Percentiles rank a stretch among this genome's conserved stretches.
Conservation (phyloP, 2,329 filamentous ascomycete species). For the Fusarium pseudoanthophilum region DNA sequence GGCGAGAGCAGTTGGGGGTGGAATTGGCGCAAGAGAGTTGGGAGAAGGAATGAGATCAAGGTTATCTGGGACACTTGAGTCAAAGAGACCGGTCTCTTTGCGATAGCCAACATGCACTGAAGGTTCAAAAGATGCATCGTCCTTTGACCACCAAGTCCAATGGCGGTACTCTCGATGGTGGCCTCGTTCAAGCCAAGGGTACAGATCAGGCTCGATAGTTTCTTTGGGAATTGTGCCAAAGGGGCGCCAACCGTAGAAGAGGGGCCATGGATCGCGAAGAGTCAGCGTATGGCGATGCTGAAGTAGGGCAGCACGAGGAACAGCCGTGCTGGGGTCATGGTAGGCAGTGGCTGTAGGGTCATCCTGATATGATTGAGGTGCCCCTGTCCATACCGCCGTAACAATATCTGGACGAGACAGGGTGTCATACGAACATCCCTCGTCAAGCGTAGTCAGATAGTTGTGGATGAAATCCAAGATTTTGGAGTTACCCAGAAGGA, state of each 20-base stretch:
- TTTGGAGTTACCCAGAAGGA: constrained; percentile 38
- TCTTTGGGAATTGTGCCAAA: constrained; percentile 38
- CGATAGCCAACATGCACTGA: constrained; percentile 34
- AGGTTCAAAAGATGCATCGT: constrained; percentile 25
- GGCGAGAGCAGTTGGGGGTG: constrained; percentile 20
- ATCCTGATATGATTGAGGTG: constrained; percentile 42
- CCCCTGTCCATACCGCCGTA: constrained; percentile 41
- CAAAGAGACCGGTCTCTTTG: constrained; percentile 27
- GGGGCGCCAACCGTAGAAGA: constrained; percentile 44
- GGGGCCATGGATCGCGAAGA: constrained; percentile 43
- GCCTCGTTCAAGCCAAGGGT: constrained; percentile 44
- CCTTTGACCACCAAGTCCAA: constrained; percentile 45
- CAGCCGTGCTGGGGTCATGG: constrained; percentile 15
- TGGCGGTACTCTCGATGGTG: constrained; percentile 40
- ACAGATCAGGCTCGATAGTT: constrained; percentile 41
- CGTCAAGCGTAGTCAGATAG: constrained; percentile 43
- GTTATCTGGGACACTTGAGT: constrained; percentile 31
- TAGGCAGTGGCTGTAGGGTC: constrained; percentile 18
- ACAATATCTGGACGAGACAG: constrained; percentile 44
- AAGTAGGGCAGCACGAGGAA: constrained; percentile 38
- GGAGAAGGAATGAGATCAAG: constrained; percentile 26
- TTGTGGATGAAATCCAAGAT: constrained; percentile 37
- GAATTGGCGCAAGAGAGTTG: constrained; percentile 22
- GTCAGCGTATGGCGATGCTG: constrained; percentile 43
- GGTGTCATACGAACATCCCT: constrained; percentile 42